A percentile compares a stretch with the other conserved stretches of the same genome.
phyloP scores from a whole-genome alignment of 1,284 basidiomycete genomes.

The Ceratobasidium sp. region DNA sequence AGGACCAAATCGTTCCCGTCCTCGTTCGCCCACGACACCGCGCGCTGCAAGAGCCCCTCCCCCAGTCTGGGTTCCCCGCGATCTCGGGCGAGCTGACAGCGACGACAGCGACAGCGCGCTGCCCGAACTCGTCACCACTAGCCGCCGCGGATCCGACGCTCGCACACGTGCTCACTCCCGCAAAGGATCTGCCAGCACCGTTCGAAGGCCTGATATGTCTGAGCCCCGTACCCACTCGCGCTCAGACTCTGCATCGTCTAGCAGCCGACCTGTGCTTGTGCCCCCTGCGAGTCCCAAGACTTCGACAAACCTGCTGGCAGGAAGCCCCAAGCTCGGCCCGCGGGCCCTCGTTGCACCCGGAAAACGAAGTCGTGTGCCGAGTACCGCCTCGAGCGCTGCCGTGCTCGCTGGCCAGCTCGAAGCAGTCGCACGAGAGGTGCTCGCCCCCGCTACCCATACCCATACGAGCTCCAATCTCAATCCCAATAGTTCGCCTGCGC shows the following conservation, averaged over 20 bases:
- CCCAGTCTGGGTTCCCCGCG: constrained; percentile 69
- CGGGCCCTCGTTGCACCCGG: constrained; percentile 13
- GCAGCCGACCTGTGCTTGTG: neutral
- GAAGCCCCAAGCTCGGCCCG: constrained; percentile 14
- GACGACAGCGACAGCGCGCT: constrained; percentile 47
- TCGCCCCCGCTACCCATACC: neutral
- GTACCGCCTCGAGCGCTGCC: constrained; percentile 22
- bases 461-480: constrained; percentile 33
- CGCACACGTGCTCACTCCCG: constrained; percentile 20
- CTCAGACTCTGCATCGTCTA: constrained; percentile 51
- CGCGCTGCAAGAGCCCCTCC: constrained; percentile 55
- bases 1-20: constrained; percentile 61
- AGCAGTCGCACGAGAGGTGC: neutral
- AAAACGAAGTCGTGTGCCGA: constrained; percentile 31
- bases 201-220: constrained; percentile 54
- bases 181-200: constrained; percentile 45
- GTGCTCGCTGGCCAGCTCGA: constrained; percentile 37
- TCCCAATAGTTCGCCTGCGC: neutral
- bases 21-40: constrained; percentile 61
- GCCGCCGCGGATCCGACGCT: constrained; percentile 48
- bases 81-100: constrained; percentile 63
- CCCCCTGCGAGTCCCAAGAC: constrained; percentile 24
- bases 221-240: constrained; percentile 46
- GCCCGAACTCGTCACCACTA: constrained; percentile 49
- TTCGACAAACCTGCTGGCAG: neutral